These are phyloP conservation scores for Tubosaeta sp. DNA, from an alignment of 768 basidiomycete species.

Conservation along the genomic window DNA sequence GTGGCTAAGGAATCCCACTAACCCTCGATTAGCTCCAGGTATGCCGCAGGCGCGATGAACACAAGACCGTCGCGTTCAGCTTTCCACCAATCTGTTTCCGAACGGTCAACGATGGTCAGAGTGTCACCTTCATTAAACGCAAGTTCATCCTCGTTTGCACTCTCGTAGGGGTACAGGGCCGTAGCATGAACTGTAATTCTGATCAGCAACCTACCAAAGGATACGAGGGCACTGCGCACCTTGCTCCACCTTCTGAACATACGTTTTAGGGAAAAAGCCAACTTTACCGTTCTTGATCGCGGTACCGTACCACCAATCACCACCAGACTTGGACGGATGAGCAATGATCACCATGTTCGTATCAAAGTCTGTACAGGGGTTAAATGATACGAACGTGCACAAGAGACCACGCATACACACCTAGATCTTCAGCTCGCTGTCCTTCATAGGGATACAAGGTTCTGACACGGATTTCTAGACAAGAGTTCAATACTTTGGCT, in stretches of 20 bases:
- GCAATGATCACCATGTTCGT: slow-evolving; percentile 76
- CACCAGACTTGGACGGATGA: slow-evolving; percentile 79
- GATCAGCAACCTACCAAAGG: neutral
- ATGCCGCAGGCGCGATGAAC: slow-evolving; percentile 88
- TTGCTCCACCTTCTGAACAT: slow-evolving; percentile 67
- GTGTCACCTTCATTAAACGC: slow-evolving; percentile 78
- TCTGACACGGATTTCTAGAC: slow-evolving; percentile 66
- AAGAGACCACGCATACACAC: slow-evolving; percentile 43
- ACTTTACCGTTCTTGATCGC: slow-evolving; percentile 56
- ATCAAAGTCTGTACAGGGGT: slow-evolving; percentile 56
- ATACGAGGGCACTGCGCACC: slow-evolving; percentile 35
- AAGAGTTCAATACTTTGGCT: slow-evolving; percentile 2
- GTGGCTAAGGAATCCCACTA: slow-evolving; percentile 53
- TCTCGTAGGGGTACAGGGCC: slow-evolving; percentile 76
- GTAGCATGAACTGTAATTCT: slow-evolving; percentile 54
- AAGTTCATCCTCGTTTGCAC: slow-evolving; percentile 73
- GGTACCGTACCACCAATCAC: slow-evolving; percentile 94
- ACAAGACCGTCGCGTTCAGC: slow-evolving; percentile 82
- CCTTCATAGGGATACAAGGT: slow-evolving; percentile 83
- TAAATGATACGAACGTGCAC: neutral
- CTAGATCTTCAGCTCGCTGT: slow-evolving; percentile 83
- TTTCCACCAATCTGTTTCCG: slow-evolving; percentile 95
- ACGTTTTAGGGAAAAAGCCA: slow-evolving; percentile 90
- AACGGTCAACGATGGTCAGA: slow-evolving; percentile 74
- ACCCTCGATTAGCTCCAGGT: slow-evolving; percentile 85